Conservation (phyloP, 192 early-diverging fungal species). For the Podila epigama region DNA sequence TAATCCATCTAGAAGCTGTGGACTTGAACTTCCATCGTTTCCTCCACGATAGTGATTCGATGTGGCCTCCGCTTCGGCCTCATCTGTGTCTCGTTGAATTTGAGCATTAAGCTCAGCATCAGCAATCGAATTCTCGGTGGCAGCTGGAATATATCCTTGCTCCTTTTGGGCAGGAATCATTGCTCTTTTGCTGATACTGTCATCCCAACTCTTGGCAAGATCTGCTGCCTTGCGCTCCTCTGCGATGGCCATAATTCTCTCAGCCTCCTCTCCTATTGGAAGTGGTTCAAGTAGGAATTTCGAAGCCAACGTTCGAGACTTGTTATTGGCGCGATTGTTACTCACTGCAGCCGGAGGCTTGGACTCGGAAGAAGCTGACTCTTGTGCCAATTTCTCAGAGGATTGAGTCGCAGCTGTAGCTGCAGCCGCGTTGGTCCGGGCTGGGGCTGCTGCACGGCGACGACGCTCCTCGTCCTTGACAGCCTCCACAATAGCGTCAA, state of each 20-base stretch:
- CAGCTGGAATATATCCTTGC: constrained; percentile 37
- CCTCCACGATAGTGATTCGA: neutral
- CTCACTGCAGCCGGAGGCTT: neutral
- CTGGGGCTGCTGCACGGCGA: neutral
- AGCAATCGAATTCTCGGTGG: constrained; percentile 16
- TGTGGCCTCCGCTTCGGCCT: constrained; percentile 23
- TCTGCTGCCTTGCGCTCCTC: constrained; percentile 15
- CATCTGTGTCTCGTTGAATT: constrained; percentile 7
- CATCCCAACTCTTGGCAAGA: constrained; percentile 28
- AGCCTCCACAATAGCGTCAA: constrained; percentile 45
- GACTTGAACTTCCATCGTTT: neutral
- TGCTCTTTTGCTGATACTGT: constrained; percentile 34
- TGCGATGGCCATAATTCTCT: constrained; percentile 16
- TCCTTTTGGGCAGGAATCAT: constrained; percentile 29
- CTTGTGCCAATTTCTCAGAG: neutral
- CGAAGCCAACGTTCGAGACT: constrained; percentile 8
- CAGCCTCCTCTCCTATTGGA: constrained; percentile 27
- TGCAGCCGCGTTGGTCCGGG: neutral
- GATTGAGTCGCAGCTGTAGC: neutral
- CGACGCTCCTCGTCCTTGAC: constrained; percentile 25
- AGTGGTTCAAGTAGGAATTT: constrained; percentile 26
- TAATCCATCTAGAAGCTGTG: constrained; percentile 10
- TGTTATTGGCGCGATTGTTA: neutral
- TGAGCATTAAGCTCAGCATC: constrained; percentile 7
- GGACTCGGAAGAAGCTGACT: neutral